Conservation (phyloP, 179 eudicot species). For the Camellia oleifera region DNA sequence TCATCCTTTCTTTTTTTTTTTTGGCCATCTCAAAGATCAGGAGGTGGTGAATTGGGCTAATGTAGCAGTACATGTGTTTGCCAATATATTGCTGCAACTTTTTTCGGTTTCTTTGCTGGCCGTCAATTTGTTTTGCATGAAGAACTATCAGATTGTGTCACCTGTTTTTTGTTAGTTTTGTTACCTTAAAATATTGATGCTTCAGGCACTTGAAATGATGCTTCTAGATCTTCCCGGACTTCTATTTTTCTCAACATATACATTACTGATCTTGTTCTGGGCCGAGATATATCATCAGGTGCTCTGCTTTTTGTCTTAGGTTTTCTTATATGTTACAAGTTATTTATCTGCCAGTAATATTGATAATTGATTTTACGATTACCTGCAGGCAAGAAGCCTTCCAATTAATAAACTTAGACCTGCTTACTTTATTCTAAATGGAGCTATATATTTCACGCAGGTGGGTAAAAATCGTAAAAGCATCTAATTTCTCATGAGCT, state of each 20-base stretch:
- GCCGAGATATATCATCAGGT: conserved; percentile 97
- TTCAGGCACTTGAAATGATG: conserved; percentile 55
- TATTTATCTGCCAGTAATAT: neutral
- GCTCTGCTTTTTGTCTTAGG: neutral
- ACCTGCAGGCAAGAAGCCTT: conserved; percentile 68
- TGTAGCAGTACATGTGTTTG: too few relatives aligned
- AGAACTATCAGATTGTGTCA: too few relatives aligned
- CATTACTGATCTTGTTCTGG: conserved; percentile 85
- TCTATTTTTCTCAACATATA: conserved; percentile 82
- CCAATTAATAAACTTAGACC: conserved; percentile 64
- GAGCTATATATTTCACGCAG: conserved; percentile 56
- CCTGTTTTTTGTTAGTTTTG: neutral
- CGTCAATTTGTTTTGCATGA: too few relatives aligned
- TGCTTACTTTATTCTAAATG: conserved; percentile 52
- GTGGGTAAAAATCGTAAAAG: conserved; percentile 22
- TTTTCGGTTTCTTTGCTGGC: too few relatives aligned
- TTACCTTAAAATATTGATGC: neutral
- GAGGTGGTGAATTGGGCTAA: too few relatives aligned
- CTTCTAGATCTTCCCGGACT: conserved; percentile 82
- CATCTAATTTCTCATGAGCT: neutral
- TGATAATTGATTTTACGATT: neutral
- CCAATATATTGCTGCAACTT: too few relatives aligned
- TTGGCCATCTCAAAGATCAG: too few relatives aligned
- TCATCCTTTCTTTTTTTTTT: too few relatives aligned
- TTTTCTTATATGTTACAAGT: neutral